These are phyloP conservation scores for Condylostoma magnum DNA, from an alignment of 169 alveolate genomes.

Conservation along the genomic window DNA sequence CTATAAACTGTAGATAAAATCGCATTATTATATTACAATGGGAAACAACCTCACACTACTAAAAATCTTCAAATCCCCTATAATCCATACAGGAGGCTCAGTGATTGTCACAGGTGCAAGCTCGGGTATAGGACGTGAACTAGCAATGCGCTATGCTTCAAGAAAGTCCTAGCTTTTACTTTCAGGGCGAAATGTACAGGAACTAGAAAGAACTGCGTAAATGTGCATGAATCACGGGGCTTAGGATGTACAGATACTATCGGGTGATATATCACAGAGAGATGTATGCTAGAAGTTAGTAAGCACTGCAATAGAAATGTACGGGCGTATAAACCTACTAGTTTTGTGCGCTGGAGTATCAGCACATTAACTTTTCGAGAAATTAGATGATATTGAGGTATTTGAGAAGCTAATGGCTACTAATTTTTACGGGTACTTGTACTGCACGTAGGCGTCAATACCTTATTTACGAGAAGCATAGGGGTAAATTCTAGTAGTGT, in stretches of 20 bases:
- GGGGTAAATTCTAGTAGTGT: slow-evolving; percentile 60
- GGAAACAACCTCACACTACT: too few species aligned
- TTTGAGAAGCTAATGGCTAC: slow-evolving; percentile 51
- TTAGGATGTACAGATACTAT: not conserved
- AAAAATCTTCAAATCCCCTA: too few species aligned
- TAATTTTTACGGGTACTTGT: slow-evolving; percentile 64
- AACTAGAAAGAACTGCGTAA: slow-evolving; percentile 25
- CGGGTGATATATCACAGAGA: slow-evolving; percentile 47
- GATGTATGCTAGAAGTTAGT: slow-evolving; percentile 53
- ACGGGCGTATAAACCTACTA: slow-evolving; percentile 49
- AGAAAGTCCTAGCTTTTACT: slow-evolving; percentile 40
- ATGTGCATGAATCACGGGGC: slow-evolving; percentile 39
- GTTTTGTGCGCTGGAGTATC: slow-evolving; percentile 66
- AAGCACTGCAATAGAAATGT: slow-evolving; percentile 31
- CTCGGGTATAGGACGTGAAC: slow-evolving; percentile 63
- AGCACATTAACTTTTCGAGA: slow-evolving; percentile 62
- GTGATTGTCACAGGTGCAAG: slow-evolving; percentile 65
- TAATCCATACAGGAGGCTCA: not conserved
- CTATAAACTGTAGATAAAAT: not conserved
- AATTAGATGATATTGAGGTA: slow-evolving; percentile 25
- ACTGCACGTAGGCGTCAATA: slow-evolving; percentile 55
- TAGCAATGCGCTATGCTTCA: slow-evolving; percentile 53
- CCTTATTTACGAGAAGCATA: slow-evolving; percentile 43
- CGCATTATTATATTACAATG: slow-evolving; percentile 18
- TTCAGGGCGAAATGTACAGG: slow-evolving; percentile 37